Base-by-base conservation (phyloP, 1,284 basidiomycete genomes). In the Melampsora occidentalis region DNA sequence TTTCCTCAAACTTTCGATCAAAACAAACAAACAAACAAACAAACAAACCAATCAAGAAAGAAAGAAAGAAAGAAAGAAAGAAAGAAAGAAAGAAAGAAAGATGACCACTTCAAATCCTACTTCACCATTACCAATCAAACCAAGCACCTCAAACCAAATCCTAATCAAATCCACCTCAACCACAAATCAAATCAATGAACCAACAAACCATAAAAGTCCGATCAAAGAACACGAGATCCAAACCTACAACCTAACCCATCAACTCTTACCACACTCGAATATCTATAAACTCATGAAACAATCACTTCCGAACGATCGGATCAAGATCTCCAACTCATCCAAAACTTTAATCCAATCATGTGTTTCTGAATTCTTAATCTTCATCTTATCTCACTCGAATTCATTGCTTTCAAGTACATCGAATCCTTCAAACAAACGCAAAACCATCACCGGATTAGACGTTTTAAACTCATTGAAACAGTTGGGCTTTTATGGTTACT, bases 191-290 rank as follows among this genome's bases (percentile, higher is more conserved):
- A 46, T 16, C 14, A 9, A 46, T 46, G 10, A 46, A 46, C 10
- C 14, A 2, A 28, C 35, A 10, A 39, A 46, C 42, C 14, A 14
- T 3, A 46, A 46, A 46, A 46, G 42, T n/a, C 65, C 65, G 16
- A 75, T 95, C 80, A 94, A 92, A 3, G 93, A 95, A 78, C 89
- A 92, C 79, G 93, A 95, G 82, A 89, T 96, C 57, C 93, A 92
- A 69, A 92, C 94, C 82, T 95, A 93, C 82, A 87, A 91, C 80
- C 93, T 95, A 82, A 93, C 95, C 83, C 93, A 96, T 84, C 88
- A 93, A 61, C 94, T 91, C 84, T 86, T 95, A 16, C 93, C 93
- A 14, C 65, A 67, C 25, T 67, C 64, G 3, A 75, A 75, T 14
- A 68, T 75, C 5, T 42, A 42, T 3, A 67, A 62, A 22, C 35